A percentile compares a stretch with the other conserved stretches of the same genome.
Conservation (phyloP, 2,329 filamentous ascomycete genomes). For the Fusarium buharicum region DNA sequence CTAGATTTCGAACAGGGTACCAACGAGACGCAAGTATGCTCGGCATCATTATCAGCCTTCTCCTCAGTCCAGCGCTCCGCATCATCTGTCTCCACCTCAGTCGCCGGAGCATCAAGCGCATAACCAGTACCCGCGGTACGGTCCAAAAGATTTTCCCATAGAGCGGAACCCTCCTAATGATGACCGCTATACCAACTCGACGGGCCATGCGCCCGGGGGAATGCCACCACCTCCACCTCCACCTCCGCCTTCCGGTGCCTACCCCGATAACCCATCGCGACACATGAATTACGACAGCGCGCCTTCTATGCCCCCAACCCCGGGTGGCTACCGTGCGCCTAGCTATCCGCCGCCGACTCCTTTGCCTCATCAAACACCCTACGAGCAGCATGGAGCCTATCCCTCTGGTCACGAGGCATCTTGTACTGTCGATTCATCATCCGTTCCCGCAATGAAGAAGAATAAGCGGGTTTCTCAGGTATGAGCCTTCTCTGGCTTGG, state of each 20-base stretch:
- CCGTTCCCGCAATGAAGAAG: constrained; percentile 64
- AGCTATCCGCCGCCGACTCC: constrained; percentile 57
- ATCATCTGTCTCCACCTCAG: constrained; percentile 48
- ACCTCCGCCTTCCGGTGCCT: constrained; percentile 48
- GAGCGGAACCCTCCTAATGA: constrained; percentile 67
- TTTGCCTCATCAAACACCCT: constrained; percentile 52
- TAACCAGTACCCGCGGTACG: constrained; percentile 57
- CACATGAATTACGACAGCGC: constrained; percentile 65
- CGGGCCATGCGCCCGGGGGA: constrained; percentile 55
- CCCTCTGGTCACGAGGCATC: constrained; percentile 51
- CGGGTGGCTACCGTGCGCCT: constrained; percentile 54
- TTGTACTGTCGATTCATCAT: constrained; percentile 57
- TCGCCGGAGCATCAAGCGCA: constrained; percentile 55
- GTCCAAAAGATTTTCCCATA: constrained; percentile 62
- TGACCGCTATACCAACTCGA: constrained; percentile 63
- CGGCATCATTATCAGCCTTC: no score
- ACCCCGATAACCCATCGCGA: constrained; percentile 60
- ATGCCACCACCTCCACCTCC: constrained; percentile 48
- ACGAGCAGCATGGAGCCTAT: constrained; percentile 51
- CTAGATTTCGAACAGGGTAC: no score
- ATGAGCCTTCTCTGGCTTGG: not conserved
- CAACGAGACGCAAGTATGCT: no score
- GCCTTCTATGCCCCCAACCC: constrained; percentile 58
- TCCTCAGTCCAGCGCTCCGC: no score
- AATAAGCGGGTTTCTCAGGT: constrained; percentile 74